A percentile compares a stretch with the other conserved stretches of the same genome.
These are phyloP conservation scores for Parmales sp. DNA, from an alignment of 108 stramenopile genomes.

Conservation along the genomic window DNA sequence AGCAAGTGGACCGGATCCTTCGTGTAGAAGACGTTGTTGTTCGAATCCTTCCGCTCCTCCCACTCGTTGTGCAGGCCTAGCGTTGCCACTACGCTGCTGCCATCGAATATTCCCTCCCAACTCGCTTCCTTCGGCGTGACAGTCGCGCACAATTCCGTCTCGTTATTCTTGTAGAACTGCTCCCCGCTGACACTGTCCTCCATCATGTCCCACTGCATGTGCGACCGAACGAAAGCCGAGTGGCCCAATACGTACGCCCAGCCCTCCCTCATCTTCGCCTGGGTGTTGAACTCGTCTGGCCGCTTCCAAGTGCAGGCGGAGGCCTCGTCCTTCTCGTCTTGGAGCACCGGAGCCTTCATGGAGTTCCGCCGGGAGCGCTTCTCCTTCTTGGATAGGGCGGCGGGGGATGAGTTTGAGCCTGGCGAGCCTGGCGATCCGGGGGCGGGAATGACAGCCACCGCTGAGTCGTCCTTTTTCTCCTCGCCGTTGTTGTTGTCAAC, in stretches of 20 bases:
- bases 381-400: no score
- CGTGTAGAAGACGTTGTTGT: neutral
- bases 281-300: neutral
- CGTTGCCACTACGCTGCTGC: neutral
- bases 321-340: constrained; percentile 10
- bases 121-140: neutral
- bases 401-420: neutral
- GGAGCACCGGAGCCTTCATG: constrained; percentile 9
- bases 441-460: neutral
- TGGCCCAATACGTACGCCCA: neutral
- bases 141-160: neutral
- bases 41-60: neutral
- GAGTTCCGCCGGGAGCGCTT: no score
- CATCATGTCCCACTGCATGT: neutral
- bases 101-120: neutral
- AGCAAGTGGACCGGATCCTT: neutral
- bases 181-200: neutral
- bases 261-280: neutral
- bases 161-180: neutral
- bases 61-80: constrained; percentile 8
- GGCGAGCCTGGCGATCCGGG: neutral
- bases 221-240: neutral
- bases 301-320: neutral
- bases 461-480: constrained; percentile 2
- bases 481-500: neutral